Percentiles rank a stretch among this genome's conserved stretches.
Evolutionary conservation across 2,329 filamentous ascomycete species (phyloP).

Genomic region (Trichophaea hybrida): DNA sequence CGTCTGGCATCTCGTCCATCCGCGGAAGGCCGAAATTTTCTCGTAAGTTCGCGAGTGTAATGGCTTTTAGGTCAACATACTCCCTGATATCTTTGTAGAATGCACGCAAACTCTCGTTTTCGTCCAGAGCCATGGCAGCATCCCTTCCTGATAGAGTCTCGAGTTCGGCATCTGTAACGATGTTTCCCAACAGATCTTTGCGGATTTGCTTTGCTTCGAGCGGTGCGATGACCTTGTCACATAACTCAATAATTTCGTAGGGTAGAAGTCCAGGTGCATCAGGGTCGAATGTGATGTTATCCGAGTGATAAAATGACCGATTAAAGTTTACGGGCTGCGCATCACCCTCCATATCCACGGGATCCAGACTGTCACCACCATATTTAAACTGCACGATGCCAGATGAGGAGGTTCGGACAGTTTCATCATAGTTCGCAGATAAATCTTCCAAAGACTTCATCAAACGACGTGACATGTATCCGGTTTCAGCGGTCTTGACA

Average conservation of each 20-base stretch:
- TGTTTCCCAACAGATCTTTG: slow-evolving; percentile 23
- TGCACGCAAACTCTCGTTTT: slow-evolving; percentile 65
- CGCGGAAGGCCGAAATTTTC: slow-evolving; percentile 38
- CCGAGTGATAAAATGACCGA: slow-evolving; percentile 71
- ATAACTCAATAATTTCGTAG: slow-evolving; percentile 55
- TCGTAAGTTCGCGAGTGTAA: slow-evolving; percentile 43
- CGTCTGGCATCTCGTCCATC: slow-evolving; percentile 28
- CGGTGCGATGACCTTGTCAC: slow-evolving; percentile 50
- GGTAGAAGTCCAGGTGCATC: slow-evolving; percentile 58
- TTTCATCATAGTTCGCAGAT: slow-evolving; percentile 85
- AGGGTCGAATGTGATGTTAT: slow-evolving; percentile 66
- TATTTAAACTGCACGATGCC: slow-evolving; percentile 94
- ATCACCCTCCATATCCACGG: slow-evolving; percentile 92
- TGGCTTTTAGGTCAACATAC: slow-evolving; percentile 41
- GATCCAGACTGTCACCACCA: slow-evolving; percentile 87
- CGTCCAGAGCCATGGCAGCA: slow-evolving; percentile 40
- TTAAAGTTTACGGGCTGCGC: slow-evolving; percentile 86
- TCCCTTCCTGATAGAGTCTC: slow-evolving; percentile 16
- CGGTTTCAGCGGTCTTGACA: slow-evolving; percentile 96
- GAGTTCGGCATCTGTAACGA: slow-evolving; percentile 20
- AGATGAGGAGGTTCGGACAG: slow-evolving; percentile 77
- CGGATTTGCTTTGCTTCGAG: slow-evolving; percentile 30
- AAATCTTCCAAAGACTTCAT: slow-evolving; percentile 98
- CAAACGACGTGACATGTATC: slow-evolving; percentile 93
- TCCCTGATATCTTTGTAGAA: slow-evolving; percentile 67